Evolutionary conservation across 2,329 filamentous ascomycete genomes (phyloP).

Genomic region (Exophiala viscosa): DNA sequence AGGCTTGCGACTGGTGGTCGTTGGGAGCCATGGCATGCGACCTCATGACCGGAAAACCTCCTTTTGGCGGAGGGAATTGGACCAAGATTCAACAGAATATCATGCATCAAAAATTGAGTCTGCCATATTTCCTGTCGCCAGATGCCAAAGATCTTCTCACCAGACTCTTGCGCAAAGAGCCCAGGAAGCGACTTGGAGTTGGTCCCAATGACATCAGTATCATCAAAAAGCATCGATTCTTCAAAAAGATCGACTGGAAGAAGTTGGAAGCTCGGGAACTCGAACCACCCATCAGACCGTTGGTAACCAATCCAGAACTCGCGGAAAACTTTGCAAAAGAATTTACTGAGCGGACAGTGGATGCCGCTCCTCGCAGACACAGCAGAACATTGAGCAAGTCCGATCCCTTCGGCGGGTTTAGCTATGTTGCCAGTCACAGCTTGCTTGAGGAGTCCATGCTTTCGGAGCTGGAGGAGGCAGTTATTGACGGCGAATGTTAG

Average conservation of each 20-base stretch:
- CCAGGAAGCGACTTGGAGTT: conserved; percentile 79
- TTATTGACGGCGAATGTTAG: conserved; percentile 19
- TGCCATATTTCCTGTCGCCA: conserved; percentile 85
- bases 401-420: conserved; percentile 48
- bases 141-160: conserved; percentile 94
- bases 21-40: conserved; percentile 90
- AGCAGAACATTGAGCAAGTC: conserved; percentile 30
- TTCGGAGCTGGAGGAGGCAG: conserved; percentile 25
- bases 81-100: conserved; percentile 96
- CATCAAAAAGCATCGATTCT: conserved; percentile 93
- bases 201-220: conserved; percentile 83
- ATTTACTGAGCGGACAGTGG: conserved; percentile 61
- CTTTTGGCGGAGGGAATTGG: conserved; percentile 86
- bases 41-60: conserved; percentile 84
- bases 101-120: conserved; percentile 78
- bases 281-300: conserved; percentile 82
- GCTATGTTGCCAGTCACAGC: conserved; percentile 47
- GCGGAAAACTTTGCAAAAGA: conserved; percentile 95
- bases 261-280: conserved; percentile 76
- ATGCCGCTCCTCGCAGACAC: conserved; percentile 25
- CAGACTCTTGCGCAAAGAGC: conserved; percentile 85
- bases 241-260: conserved; percentile 94
- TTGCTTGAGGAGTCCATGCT: conserved; percentile 38
- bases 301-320: conserved; percentile 91
- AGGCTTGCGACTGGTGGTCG: conserved; percentile 98